Percentiles rank a stretch among this genome's conserved stretches.
Evolutionary conservation across 345 rosid species (phyloP).

Genomic region (Rhodamnia argentea): DNA sequence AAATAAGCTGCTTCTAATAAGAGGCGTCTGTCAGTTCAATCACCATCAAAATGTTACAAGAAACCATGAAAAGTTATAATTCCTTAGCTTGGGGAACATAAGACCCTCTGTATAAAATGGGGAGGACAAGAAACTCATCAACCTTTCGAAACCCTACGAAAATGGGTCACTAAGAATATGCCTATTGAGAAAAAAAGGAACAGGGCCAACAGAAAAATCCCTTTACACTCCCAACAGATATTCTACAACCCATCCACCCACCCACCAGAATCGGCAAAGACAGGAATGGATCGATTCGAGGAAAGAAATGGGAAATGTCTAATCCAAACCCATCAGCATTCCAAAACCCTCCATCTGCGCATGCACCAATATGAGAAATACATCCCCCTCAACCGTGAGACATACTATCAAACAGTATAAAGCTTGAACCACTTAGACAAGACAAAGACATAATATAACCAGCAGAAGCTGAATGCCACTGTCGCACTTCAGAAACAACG

Average conservation of each 20-base stretch:
- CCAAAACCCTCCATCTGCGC: slow-evolving; percentile 17
- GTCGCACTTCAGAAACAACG: neutral
- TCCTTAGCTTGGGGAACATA: neutral
- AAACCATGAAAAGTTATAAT: neutral
- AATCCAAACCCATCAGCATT: slow-evolving; percentile 19
- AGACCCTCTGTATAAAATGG: neutral
- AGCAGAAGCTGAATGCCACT: neutral
- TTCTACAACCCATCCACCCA: slow-evolving; percentile 21
- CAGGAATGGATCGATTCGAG: neutral
- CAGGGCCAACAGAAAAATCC: neutral
- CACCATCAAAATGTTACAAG: slow-evolving; percentile 21
- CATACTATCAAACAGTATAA: slow-evolving; percentile 9
- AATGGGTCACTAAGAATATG: slow-evolving; percentile 25
- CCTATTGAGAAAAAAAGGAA: slow-evolving; percentile 8
- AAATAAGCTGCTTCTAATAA: neutral
- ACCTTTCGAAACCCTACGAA: slow-evolving; percentile 12
- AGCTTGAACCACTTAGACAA: slow-evolving; percentile 8
- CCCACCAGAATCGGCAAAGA: slow-evolving; percentile 4
- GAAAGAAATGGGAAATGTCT: neutral
- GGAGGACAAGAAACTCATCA: slow-evolving; percentile 4
- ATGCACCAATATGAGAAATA: slow-evolving; percentile 11
- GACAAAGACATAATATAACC: slow-evolving; percentile 9
- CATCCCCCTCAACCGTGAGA: slow-evolving; percentile 12
- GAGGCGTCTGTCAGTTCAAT: slow-evolving; percentile 8
- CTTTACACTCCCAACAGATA: slow-evolving; percentile 17